phyloP scores from a whole-genome alignment of 371 early-diverging fungal species.

The Mucor velutinosus region DNA sequence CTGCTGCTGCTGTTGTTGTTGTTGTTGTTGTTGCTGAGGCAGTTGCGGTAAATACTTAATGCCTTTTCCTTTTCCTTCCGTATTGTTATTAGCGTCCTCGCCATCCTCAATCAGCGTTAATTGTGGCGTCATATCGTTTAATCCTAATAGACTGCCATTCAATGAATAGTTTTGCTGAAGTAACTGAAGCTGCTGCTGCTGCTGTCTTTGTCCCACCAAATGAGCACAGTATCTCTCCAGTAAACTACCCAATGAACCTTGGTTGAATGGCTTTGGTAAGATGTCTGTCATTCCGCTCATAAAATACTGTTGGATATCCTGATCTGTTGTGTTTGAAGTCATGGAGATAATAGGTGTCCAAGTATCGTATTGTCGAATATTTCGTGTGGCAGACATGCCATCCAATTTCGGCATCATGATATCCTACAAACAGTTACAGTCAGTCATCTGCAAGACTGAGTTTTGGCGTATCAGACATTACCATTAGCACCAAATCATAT shows the following conservation, averaged over 20 bases:
- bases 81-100: slow-evolving; percentile 4
- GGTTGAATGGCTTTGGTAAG: slow-evolving; percentile 77
- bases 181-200: slow-evolving; percentile 24
- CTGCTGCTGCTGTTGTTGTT: neutral
- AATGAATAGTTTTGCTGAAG: slow-evolving; percentile 26
- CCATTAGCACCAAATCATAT: slow-evolving; percentile 81
- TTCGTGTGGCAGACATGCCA: slow-evolving; percentile 72
- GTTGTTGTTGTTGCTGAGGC: neutral
- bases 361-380: slow-evolving; percentile 74
- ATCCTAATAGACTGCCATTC: slow-evolving; percentile 9
- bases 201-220: slow-evolving; percentile 37
- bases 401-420: slow-evolving; percentile 79
- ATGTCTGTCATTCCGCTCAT: slow-evolving; percentile 81
- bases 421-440: slow-evolving; percentile 45
- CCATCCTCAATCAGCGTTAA: slow-evolving; percentile 21
- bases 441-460: neutral
- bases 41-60: neutral
- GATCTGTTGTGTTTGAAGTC: slow-evolving; percentile 70
- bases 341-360: slow-evolving; percentile 79
- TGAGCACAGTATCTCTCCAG: slow-evolving; percentile 69
- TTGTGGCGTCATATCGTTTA: slow-evolving; percentile 15
- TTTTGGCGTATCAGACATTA: slow-evolving; percentile 19
- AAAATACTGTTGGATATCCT: slow-evolving; percentile 68
- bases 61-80: slow-evolving; percentile 7
- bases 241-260: slow-evolving; percentile 51